Conservation (phyloP, 2,329 filamentous ascomycete genomes). For the Eutypa lata region DNA sequence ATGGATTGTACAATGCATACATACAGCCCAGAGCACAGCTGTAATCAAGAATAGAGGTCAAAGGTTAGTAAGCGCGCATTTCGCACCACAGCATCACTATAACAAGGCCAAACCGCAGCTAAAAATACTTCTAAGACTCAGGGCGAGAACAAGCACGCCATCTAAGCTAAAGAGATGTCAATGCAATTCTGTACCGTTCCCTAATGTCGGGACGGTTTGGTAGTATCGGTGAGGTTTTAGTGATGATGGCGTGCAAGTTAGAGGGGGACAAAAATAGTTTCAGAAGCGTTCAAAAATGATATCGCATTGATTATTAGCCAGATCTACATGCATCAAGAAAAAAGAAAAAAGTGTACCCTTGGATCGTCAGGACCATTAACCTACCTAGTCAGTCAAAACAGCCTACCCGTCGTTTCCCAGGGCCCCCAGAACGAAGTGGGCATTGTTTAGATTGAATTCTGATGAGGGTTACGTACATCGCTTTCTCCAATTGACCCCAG, state of each 20-base stretch:
- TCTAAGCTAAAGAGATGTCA: background rate
- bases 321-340: background rate
- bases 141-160: background rate
- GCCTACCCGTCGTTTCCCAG: background rate
- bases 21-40: no score
- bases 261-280: no score
- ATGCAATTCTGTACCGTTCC: background rate
- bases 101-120: no score
- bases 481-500: background rate
- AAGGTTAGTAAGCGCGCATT: no score
- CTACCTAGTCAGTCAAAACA: background rate
- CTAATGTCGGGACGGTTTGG: background rate
- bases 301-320: background rate
- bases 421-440: background rate
- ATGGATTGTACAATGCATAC: no score
- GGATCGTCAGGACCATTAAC: no score
- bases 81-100: no score
- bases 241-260: background rate
- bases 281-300: no score
- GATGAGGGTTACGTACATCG: background rate
- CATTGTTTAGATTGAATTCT: background rate
- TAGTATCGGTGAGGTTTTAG: background rate
- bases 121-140: no score
- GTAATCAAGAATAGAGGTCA: no score
- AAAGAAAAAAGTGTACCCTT: background rate